Percentiles rank a stretch among this genome's conserved stretches.
These are phyloP conservation scores for Serendipita indica DNA, from an alignment of 768 basidiomycete genomes.

Conservation along the genomic window DNA sequence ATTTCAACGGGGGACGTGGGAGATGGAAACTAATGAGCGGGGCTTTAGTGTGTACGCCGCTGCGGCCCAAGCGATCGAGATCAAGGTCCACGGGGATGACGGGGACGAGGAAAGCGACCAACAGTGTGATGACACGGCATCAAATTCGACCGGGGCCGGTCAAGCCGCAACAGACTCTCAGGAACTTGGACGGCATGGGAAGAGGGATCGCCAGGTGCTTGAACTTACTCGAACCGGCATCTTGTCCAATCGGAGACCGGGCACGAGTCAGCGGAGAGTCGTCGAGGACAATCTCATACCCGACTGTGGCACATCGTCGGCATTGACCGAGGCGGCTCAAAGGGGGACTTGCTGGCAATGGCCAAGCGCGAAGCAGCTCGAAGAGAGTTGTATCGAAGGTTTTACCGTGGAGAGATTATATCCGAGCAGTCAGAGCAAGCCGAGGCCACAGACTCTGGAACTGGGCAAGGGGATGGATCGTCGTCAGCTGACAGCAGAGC, in stretches of 20 bases:
- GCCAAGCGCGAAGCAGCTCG: conserved; percentile 72
- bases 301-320: no score
- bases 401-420: conserved; percentile 58
- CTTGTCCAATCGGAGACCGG: conserved; percentile 53
- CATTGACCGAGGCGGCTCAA: neutral
- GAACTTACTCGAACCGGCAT: conserved; percentile 53
- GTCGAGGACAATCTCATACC: neutral
- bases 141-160: no score
- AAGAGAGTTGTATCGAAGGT: conserved; percentile 58
- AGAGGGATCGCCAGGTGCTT: no score
- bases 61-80: conserved; percentile 68
- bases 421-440: no score
- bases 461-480: conserved; percentile 74
- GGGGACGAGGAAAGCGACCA: conserved; percentile 25
- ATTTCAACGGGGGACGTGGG: neutral
- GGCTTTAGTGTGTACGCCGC: conserved; percentile 54
- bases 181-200: no score
- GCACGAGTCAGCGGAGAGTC: conserved; percentile 10
- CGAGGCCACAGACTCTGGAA: no score
- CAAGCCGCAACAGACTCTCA: no score
- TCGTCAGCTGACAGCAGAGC: conserved; percentile 37
- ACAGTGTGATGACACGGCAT: conserved; percentile 15
- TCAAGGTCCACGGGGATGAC: conserved; percentile 43
- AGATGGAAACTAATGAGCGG: neutral
- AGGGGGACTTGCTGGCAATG: conserved; percentile 31